Evolutionary conservation across 371 early-diverging fungal species (phyloP).

Genomic region (Rhizopus delemar): DNA sequence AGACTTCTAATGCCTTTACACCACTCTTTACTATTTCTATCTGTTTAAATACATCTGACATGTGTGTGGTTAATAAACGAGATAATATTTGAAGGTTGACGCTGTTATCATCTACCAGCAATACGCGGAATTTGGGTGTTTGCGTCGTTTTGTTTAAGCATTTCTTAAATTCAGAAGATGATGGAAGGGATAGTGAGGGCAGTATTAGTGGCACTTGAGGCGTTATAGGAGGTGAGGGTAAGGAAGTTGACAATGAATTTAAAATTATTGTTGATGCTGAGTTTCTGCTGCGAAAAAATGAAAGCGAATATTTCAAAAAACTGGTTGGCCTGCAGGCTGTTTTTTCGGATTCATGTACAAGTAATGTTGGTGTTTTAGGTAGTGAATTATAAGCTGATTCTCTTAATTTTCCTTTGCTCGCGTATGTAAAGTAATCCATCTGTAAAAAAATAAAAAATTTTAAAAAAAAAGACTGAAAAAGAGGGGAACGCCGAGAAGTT

Average conservation of each 20-base stretch:
- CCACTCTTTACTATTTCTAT: constrained; percentile 51
- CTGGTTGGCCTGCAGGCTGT: constrained; percentile 17
- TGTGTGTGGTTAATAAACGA: constrained; percentile 52
- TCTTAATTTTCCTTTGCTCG: neutral
- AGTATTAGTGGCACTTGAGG: constrained; percentile 1
- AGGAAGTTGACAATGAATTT: constrained; percentile 14
- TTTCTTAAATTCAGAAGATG: constrained; percentile 15
- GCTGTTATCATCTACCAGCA: constrained; percentile 64
- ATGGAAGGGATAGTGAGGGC: constrained; percentile 15
- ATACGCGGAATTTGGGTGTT: constrained; percentile 18
- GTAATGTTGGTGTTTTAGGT: constrained; percentile 1
- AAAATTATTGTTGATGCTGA: neutral
- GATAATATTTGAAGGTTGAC: constrained; percentile 61
- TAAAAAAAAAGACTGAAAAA: neutral
- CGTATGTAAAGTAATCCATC: constrained; percentile 5
- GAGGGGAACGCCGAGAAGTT: neutral
- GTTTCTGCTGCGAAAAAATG: constrained; percentile 11
- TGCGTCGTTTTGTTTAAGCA: constrained; percentile 12
- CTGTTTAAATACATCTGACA: constrained; percentile 48
- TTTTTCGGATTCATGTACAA: constrained; percentile 20
- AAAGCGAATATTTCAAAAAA: constrained; percentile 18
- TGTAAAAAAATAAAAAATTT: neutral
- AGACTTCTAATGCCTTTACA: constrained; percentile 41
- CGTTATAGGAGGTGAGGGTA: constrained; percentile 24
- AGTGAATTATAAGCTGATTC: neutral